phyloP scores from a whole-genome alignment of 2,329 filamentous ascomycete species.

The Penicillium sp. region DNA sequence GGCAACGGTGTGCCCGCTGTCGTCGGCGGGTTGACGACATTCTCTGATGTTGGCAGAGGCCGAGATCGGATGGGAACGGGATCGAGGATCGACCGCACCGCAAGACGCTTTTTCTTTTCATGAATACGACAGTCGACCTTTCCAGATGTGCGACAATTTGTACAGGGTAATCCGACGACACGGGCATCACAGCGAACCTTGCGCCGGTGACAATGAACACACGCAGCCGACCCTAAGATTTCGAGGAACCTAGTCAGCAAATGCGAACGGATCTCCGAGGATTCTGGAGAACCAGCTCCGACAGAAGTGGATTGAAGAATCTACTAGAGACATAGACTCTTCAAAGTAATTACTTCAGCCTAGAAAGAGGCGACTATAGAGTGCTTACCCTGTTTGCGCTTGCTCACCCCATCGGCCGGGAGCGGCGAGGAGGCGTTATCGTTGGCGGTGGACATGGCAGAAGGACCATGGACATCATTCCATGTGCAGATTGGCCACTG shows the following conservation, averaged over 20 bases:
- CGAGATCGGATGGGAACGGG: constrained; percentile 52
- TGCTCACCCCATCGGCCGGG: constrained; percentile 39
- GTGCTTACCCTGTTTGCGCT: constrained; percentile 42
- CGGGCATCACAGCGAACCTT: constrained; percentile 57
- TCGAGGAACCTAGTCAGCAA: constrained; percentile 19
- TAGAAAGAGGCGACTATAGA: background rate
- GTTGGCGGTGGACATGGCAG: constrained; percentile 42
- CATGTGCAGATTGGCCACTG: constrained; percentile 25
- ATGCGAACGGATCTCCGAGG: background rate
- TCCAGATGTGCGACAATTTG: constrained; percentile 50
- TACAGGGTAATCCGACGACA: constrained; percentile 51
- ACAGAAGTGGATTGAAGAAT: background rate
- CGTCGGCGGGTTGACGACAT: constrained; percentile 24
- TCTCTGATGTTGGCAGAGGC: constrained; percentile 34
- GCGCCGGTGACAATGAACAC: constrained; percentile 53
- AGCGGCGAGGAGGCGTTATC: constrained; percentile 35
- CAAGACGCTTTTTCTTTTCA: constrained; percentile 53
- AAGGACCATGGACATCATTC: constrained; percentile 31
- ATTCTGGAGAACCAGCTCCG: background rate
- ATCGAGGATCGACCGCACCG: constrained; percentile 44
- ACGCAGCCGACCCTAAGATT: constrained; percentile 46
- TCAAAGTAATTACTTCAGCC: no score
- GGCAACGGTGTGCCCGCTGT: constrained; percentile 23
- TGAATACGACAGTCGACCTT: constrained; percentile 51
- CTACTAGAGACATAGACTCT: background rate